Conservation (phyloP, 306 rosid species). For the Begonia loranthoides region DNA sequence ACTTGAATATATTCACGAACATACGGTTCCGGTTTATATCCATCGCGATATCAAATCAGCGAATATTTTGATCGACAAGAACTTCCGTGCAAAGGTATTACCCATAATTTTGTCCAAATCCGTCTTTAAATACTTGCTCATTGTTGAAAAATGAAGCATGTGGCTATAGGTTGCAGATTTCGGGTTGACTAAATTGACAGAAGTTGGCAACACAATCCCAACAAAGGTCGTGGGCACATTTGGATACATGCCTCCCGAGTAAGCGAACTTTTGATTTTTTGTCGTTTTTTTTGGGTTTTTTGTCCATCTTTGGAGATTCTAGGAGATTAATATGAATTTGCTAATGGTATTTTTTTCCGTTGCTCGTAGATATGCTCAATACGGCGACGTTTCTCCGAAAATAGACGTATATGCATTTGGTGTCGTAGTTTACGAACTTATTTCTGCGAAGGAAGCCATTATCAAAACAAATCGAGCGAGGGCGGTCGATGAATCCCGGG, state of each 20-base stretch:
- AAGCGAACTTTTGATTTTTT: constrained; percentile 14
- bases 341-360: constrained; percentile 8
- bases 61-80: constrained; percentile 77
- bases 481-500: constrained; percentile 42
- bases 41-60: constrained; percentile 98
- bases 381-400: constrained; percentile 73
- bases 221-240: constrained; percentile 88
- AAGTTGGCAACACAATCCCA: constrained; percentile 69
- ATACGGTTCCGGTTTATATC: constrained; percentile 90
- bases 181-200: constrained; percentile 81
- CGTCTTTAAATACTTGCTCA: no score
- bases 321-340: background rate
- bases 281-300: background rate
- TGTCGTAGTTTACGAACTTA: constrained; percentile 80
- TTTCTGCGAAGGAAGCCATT: constrained; percentile 81
- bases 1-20: constrained; percentile 95
- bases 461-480: constrained; percentile 18
- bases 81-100: constrained; percentile 70
- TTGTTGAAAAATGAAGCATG: background rate
- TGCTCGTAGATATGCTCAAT: constrained; percentile 61
- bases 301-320: background rate
- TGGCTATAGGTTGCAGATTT: constrained; percentile 84
- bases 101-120: no score
- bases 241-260: constrained; percentile 97
- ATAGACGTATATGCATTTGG: constrained; percentile 84